Percentiles rank a stretch among this genome's conserved stretches.
phyloP scores from a whole-genome alignment of 148 eudicot species.

The Camellia granthamiana region DNA sequence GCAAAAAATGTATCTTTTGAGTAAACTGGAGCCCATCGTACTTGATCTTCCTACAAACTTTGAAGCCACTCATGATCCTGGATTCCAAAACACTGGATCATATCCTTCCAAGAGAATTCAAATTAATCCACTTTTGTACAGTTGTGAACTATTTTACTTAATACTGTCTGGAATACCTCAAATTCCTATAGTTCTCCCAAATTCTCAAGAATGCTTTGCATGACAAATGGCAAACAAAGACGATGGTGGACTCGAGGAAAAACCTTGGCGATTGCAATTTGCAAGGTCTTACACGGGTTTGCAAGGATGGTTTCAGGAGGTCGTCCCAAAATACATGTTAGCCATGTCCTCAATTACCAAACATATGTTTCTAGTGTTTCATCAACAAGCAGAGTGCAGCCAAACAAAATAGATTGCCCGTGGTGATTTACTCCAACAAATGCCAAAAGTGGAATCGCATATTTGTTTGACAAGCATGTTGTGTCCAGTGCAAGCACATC shows the following conservation, averaged over 20 bases:
- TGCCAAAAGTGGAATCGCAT: conserved; percentile 51
- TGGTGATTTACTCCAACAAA: conserved; percentile 85
- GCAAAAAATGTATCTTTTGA: conserved; percentile 63
- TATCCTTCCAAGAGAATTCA: conserved; percentile 69
- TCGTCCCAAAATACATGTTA: conserved; percentile 72
- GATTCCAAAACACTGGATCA: conserved; percentile 53
- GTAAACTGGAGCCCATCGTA: conserved; percentile 73
- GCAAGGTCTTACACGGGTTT: conserved; percentile 46
- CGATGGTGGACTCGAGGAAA: conserved; percentile 75
- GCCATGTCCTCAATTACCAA: conserved; percentile 82
- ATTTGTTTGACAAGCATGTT: conserved; percentile 51
- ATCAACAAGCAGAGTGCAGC: conserved; percentile 73
- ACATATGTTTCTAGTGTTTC: conserved; percentile 57
- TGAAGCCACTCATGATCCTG: conserved; percentile 48
- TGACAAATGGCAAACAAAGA: conserved; percentile 48
- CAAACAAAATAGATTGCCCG: conserved; percentile 53
- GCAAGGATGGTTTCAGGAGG: conserved; percentile 71
- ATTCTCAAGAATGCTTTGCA: conserved; percentile 45
- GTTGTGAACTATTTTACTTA: conserved; percentile 44
- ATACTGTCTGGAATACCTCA: conserved; percentile 35
- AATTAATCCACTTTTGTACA: conserved; percentile 63
- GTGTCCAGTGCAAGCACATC: conserved; percentile 73
- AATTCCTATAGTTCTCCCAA: conserved; percentile 41
- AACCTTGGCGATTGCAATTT: conserved; percentile 60
- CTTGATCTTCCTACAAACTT: conserved; percentile 58